Percentiles rank a stretch among this genome's conserved stretches.
Evolutionary conservation across 2,329 filamentous ascomycete species (phyloP).

Genomic region (Coleophoma crateriformis): DNA sequence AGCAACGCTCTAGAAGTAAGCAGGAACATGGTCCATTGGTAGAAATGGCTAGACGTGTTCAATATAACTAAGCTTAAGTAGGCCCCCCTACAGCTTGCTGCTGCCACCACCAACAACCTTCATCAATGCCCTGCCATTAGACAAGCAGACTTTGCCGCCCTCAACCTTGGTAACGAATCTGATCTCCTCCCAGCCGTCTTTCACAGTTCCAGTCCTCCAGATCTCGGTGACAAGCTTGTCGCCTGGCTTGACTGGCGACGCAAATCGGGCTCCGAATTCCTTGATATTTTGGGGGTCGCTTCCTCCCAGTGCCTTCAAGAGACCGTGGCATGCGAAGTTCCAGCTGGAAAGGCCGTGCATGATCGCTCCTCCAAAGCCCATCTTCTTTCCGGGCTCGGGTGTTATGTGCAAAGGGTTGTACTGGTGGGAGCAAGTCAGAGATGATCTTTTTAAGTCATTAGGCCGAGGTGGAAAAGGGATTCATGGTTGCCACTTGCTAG

Average conservation of each 20-base stretch:
- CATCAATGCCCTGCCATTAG: slow-evolving; percentile 78
- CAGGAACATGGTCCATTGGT: too few relatives aligned
- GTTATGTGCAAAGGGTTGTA: slow-evolving; percentile 92
- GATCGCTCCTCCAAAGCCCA: slow-evolving; percentile 87
- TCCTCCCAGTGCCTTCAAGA: slow-evolving; percentile 68
- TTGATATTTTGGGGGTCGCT: slow-evolving; percentile 76
- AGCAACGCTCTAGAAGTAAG: too few relatives aligned
- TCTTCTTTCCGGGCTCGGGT: slow-evolving; percentile 77
- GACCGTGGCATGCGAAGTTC: slow-evolving; percentile 71
- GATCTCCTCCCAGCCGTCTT: slow-evolving; percentile 74
- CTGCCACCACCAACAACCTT: slow-evolving; percentile 17
- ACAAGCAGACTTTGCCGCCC: slow-evolving; percentile 78
- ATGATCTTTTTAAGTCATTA: too few relatives aligned
- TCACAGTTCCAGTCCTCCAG: slow-evolving; percentile 68
- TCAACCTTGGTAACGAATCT: slow-evolving; percentile 74
- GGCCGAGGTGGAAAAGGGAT: too few relatives aligned
- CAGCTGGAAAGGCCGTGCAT: slow-evolving; percentile 87
- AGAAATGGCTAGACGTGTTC: too few relatives aligned
- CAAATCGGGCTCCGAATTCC: slow-evolving; percentile 86
- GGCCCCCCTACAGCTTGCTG: slow-evolving; percentile 14
- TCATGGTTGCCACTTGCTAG: too few relatives aligned
- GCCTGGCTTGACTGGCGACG: slow-evolving; percentile 75
- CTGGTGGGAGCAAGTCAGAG: too few relatives aligned
- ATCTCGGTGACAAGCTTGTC: slow-evolving; percentile 77
- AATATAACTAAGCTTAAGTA: neutral